These are phyloP conservation scores for Pachysandra terminalis DNA, from an alignment of 164 flowering plant species.

Conservation along the genomic window DNA sequence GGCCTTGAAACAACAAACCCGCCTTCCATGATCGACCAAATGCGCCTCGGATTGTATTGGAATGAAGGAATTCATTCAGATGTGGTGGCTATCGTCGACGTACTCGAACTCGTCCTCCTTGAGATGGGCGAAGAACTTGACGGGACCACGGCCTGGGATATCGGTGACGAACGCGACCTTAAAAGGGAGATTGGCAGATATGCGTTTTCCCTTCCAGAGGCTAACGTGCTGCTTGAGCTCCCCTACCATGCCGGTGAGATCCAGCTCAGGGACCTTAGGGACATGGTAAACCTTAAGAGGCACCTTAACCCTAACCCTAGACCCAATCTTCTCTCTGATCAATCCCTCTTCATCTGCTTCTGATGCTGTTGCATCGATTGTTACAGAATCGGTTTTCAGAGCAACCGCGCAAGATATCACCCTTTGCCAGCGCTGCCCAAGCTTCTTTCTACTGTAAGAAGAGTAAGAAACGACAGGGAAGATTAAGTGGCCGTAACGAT, in stretches of 20 bases:
- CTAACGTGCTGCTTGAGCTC: constrained; percentile 64
- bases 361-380: background rate
- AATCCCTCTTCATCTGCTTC: constrained; percentile 3
- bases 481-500: background rate
- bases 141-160: constrained; percentile 46
- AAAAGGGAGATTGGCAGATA: constrained; percentile 78
- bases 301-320: constrained; percentile 69
- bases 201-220: constrained; percentile 71
- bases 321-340: constrained; percentile 39
- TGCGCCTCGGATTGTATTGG: no score
- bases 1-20: no score
- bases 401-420: constrained; percentile 13
- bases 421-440: background rate
- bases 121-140: constrained; percentile 77
- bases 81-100: background rate
- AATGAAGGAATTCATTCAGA: no score
- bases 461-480: no score
- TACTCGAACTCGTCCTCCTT: constrained; percentile 86
- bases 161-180: constrained; percentile 61
- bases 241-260: constrained; percentile 67
- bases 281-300: constrained; percentile 83
- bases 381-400: constrained; percentile 2
- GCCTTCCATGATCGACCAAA: no score
- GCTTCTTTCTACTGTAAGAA: no score
- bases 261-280: constrained; percentile 62